These are phyloP conservation scores for Komagataella pseudopastoris DNA, from an alignment of 805 yeast species.

Conservation along the genomic window DNA sequence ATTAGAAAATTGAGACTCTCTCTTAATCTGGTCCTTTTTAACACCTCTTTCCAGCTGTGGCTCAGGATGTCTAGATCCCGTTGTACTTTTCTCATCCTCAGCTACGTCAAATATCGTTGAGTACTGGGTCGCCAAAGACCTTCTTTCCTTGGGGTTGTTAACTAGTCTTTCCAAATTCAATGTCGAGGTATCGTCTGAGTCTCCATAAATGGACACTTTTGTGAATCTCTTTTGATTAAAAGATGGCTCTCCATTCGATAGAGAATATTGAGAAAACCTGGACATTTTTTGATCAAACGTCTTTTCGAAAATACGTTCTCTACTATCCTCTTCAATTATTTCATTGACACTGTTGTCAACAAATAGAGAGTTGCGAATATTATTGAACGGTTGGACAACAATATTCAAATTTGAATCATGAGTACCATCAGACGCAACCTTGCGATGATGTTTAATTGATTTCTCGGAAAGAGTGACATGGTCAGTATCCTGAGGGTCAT, in stretches of 20 bases:
- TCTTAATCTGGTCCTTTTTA: not conserved
- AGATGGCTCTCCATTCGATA: constrained; percentile 3
- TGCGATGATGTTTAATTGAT: constrained; percentile 14
- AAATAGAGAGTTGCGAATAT: constrained; percentile 12
- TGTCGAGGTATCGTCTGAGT: constrained; percentile 3
- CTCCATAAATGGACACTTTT: constrained; percentile 6
- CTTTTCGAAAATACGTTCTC: not conserved
- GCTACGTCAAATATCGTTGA: not conserved
- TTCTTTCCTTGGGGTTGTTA: not conserved
- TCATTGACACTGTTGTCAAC: constrained; percentile 8
- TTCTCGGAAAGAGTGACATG: constrained; percentile 3
- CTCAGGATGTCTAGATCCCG: not conserved
- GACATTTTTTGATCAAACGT: not conserved
- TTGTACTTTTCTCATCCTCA: not conserved
- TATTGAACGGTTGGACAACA: constrained; percentile 7
- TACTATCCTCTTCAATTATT: not conserved
- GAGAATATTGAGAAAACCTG: constrained; percentile 6
- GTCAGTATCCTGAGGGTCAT: constrained; percentile 1
- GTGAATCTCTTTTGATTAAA: constrained; percentile 1
- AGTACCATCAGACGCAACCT: constrained; percentile 11
- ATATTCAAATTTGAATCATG: constrained; percentile 10
- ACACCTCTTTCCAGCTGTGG: not conserved
- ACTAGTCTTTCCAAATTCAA: not conserved
- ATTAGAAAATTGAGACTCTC: not conserved
- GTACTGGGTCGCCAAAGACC: not conserved